Evolutionary conservation across 2,329 filamentous ascomycete species (phyloP).

Genomic region (Nothophoma quercina): DNA sequence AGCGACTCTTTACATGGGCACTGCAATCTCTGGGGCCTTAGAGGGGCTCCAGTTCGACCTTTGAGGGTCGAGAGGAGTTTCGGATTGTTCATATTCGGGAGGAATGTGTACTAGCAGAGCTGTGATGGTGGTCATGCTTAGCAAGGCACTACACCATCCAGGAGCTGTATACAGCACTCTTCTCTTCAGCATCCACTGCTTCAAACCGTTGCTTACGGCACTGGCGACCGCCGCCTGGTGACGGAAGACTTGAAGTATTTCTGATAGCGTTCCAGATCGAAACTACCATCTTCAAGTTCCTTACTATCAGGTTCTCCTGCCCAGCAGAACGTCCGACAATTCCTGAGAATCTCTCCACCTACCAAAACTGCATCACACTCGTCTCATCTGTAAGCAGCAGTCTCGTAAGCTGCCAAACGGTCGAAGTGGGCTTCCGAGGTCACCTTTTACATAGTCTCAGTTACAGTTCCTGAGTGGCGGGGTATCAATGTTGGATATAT

Average conservation of each 20-base stretch:
- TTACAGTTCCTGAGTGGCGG: constrained; percentile 12
- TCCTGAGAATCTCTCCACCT: constrained; percentile 11
- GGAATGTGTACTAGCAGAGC: no score
- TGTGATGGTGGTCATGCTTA: no score
- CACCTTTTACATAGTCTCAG: constrained; percentile 24
- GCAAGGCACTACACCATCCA: no score
- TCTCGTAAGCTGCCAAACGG: constrained; percentile 30
- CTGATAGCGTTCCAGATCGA: constrained; percentile 35
- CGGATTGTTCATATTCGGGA: no score
- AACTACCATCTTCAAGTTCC: constrained; percentile 32
- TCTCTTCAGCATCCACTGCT: no score
- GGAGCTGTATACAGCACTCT: no score
- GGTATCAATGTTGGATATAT: constrained; percentile 40
- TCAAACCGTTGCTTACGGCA: not conserved
- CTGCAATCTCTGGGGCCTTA: no score
- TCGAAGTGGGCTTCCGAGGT: constrained; percentile 23
- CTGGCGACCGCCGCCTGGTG: constrained; percentile 2
- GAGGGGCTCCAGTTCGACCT: no score
- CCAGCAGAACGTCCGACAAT: constrained; percentile 32
- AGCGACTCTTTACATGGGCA: no score
- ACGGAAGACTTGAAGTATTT: constrained; percentile 33
- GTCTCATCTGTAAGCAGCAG: constrained; percentile 27
- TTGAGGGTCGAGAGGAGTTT: no score
- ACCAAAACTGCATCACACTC: constrained; percentile 24
- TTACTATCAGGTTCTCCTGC: constrained; percentile 28